A percentile compares a stretch with the other conserved stretches of the same genome.
These are phyloP conservation scores for Pseudoneurospora amorphoporcata DNA, from an alignment of 495 filamentous ascomycete genomes.

Conservation along the genomic window DNA sequence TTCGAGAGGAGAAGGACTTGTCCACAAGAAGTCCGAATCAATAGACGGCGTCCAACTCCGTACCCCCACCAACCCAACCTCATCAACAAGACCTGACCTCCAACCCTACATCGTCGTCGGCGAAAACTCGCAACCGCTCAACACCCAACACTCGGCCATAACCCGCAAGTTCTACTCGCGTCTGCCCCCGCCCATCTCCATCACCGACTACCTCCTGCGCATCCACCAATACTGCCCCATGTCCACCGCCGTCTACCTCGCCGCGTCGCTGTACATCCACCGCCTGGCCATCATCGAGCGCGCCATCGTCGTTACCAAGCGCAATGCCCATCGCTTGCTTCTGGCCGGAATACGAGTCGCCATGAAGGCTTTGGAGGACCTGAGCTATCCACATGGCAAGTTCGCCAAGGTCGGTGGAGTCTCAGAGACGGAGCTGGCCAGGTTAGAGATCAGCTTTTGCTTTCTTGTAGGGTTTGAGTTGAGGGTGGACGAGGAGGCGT, in stretches of 20 bases:
- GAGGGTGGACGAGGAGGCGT: conserved; percentile 52
- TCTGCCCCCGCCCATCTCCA: conserved; percentile 63
- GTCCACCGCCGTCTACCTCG: conserved; percentile 94
- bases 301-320: conserved; percentile 60
- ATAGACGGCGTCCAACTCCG: conserved; percentile 39
- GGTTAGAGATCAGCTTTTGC: conserved; percentile 85
- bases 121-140: conserved; percentile 50
- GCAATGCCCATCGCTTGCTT: conserved; percentile 80
- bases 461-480: conserved; percentile 76
- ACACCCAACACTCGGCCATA: conserved; percentile 67
- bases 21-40: not conserved
- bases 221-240: conserved; percentile 87
- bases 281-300: conserved; percentile 64
- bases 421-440: conserved; percentile 62
- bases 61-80: conserved; percentile 14
- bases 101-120: conserved; percentile 46
- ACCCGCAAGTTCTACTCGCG: conserved; percentile 89
- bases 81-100: conserved; percentile 11
- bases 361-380: conserved; percentile 87
- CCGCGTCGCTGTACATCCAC: conserved; percentile 82
- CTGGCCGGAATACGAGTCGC: conserved; percentile 77
- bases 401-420: conserved; percentile 89
- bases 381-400: conserved; percentile 71
- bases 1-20: not conserved
- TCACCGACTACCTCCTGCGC: conserved; percentile 77